Evolutionary conservation across 208 protist species (phyloP).

Genomic region (Phytomonas serpens): DNA sequence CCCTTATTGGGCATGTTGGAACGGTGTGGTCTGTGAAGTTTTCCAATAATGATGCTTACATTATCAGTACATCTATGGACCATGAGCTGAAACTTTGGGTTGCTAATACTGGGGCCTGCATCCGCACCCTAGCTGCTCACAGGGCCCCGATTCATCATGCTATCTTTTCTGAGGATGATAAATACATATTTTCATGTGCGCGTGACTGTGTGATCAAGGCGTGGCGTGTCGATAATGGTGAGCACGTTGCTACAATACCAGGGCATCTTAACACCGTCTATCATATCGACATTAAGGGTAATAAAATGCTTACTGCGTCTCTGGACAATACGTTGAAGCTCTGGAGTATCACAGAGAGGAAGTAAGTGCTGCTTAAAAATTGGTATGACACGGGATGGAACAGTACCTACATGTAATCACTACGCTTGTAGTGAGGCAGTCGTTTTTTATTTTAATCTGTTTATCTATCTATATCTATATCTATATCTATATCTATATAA

Average conservation of each 20-base stretch:
- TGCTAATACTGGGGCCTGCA: constrained; percentile 27
- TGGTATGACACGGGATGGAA: not conserved
- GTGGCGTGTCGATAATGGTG: constrained; percentile 56
- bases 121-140: constrained; percentile 62
- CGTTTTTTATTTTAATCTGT: constrained; percentile 3
- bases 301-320: constrained; percentile 73
- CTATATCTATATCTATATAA: constrained; percentile 9
- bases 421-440: not conserved
- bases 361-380: not conserved
- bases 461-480: not conserved
- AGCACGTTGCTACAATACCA: constrained; percentile 61
- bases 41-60: constrained; percentile 55
- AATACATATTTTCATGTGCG: constrained; percentile 81
- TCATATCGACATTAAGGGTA: constrained; percentile 59
- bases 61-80: constrained; percentile 81
- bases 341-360: constrained; percentile 35
- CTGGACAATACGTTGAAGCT: constrained; percentile 82
- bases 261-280: constrained; percentile 84
- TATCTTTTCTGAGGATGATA: constrained; percentile 66
- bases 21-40: constrained; percentile 77
- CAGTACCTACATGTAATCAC: not conserved
- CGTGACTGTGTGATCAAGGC: constrained; percentile 78
- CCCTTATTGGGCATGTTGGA: constrained; percentile 66
- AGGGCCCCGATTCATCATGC: constrained; percentile 76
- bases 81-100: constrained; percentile 81